phyloP scores from a whole-genome alignment of 352 stramenopile species.

The Pythium chondricola region DNA sequence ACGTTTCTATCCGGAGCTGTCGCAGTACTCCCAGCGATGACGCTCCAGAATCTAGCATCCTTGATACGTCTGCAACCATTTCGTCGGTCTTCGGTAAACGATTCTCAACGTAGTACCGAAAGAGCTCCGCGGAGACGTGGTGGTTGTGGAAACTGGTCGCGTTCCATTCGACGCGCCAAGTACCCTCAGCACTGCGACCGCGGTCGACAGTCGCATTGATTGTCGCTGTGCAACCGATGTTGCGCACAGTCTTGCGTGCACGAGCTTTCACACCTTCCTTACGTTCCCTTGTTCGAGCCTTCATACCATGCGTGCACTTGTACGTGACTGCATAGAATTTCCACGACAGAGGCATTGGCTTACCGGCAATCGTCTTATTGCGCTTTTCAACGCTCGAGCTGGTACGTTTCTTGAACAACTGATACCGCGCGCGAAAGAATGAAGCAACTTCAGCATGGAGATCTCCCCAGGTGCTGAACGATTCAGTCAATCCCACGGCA shows the following conservation, averaged over 20 bases:
- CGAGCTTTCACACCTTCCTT: background rate
- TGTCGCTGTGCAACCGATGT: background rate
- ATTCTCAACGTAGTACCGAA: background rate
- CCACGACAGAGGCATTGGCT: background rate
- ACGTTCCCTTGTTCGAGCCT: background rate
- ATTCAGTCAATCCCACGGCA: background rate
- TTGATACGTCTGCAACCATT: background rate
- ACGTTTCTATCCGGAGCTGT: background rate
- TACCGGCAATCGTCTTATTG: background rate
- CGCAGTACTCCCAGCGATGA: background rate
- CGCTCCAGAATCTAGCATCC: background rate
- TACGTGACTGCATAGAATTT: background rate
- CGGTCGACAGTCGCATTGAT: background rate
- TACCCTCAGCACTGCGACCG: too few relatives aligned
- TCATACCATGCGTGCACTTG: background rate
- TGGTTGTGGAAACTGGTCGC: background rate
- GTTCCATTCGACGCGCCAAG: background rate
- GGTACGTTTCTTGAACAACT: constrained; percentile 1
- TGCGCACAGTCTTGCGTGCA: background rate
- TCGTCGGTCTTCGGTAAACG: background rate
- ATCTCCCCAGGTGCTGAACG: background rate
- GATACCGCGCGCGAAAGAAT: background rate
- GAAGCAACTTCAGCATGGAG: background rate
- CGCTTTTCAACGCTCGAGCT: background rate
- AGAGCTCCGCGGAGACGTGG: background rate